phyloP scores from a whole-genome alignment of 768 basidiomycete genomes.

The Megacollybia marginata region DNA sequence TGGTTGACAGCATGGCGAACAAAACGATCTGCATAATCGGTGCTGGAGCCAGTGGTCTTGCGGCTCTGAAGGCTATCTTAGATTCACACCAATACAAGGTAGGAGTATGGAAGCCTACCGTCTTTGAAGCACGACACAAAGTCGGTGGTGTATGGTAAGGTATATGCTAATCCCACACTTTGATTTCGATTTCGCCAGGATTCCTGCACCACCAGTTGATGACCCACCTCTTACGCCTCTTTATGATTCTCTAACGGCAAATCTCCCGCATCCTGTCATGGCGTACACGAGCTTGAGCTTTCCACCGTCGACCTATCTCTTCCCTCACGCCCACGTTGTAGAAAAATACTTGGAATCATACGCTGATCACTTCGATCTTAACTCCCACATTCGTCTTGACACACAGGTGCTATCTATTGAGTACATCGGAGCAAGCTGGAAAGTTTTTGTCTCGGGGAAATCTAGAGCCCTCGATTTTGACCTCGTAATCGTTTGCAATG shows the following conservation, averaged over 20 bases:
- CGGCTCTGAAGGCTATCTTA: conserved; percentile 55
- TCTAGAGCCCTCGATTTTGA: conserved; percentile 40
- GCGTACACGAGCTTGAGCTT: conserved; percentile 55
- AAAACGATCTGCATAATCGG: conserved; percentile 61
- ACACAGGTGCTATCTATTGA: conserved; percentile 42
- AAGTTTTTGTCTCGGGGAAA: conserved; percentile 32
- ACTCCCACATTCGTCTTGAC: conserved; percentile 55
- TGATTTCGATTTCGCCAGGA: conserved; percentile 28
- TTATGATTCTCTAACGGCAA: conserved; percentile 79
- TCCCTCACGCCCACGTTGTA: conserved; percentile 54
- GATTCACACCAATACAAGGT: conserved; percentile 50
- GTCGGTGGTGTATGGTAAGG: conserved; percentile 76
- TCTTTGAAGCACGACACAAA: conserved; percentile 56
- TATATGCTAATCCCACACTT: conserved; percentile 1
- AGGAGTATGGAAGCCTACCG: conserved; percentile 55
- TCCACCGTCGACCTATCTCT: conserved; percentile 66
- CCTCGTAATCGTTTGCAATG: conserved; percentile 67
- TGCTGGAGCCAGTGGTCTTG: conserved; percentile 70
- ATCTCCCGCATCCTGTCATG: conserved; percentile 77
- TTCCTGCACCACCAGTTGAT: conserved; percentile 42
- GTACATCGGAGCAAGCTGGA: conserved; percentile 37
- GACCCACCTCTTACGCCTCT: conserved; percentile 59
- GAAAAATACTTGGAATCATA: conserved; percentile 66
- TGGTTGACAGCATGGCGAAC: too few species aligned
- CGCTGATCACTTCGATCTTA: conserved; percentile 52